A percentile compares a stretch with the other conserved stretches of the same genome.
These are phyloP conservation scores for Blastomyces parvus DNA, from an alignment of 2,329 filamentous ascomycete genomes.

Conservation along the genomic window DNA sequence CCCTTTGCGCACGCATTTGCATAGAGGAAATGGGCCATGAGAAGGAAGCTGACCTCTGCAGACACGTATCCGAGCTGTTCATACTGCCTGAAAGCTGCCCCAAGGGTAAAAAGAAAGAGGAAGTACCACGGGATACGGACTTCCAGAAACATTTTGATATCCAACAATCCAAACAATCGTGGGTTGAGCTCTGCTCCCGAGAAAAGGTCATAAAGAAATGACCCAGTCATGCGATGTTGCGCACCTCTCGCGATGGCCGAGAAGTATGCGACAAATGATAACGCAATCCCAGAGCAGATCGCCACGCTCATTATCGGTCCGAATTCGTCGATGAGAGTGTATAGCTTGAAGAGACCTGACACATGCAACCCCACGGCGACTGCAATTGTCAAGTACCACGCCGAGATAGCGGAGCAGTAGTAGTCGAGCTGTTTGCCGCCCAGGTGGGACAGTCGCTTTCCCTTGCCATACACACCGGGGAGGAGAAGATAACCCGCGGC, in stretches of 20 bases:
- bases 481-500: conserved; percentile 70
- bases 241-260: conserved; percentile 71
- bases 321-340: conserved; percentile 89
- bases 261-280: conserved; percentile 73
- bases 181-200: conserved; percentile 83
- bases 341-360: conserved; percentile 74
- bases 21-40: conserved; percentile 85
- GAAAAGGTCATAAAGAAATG: conserved; percentile 75
- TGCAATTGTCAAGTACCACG: conserved; percentile 74
- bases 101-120: conserved; percentile 65
- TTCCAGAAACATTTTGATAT: conserved; percentile 94
- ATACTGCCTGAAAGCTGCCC: conserved; percentile 68
- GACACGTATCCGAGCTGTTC: conserved; percentile 77
- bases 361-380: conserved; percentile 63
- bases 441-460: conserved; percentile 74
- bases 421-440: conserved; percentile 80
- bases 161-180: conserved; percentile 68
- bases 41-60: conserved; percentile 69
- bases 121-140: conserved; percentile 89
- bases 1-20: conserved; percentile 86
- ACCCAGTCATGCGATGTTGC: conserved; percentile 83
- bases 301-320: conserved; percentile 85
- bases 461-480: conserved; percentile 77
- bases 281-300: conserved; percentile 82
- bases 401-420: conserved; percentile 83